Evolutionary conservation across 2,329 filamentous ascomycete genomes (phyloP).

Genomic region (Chrysoporthe puriensis): DNA sequence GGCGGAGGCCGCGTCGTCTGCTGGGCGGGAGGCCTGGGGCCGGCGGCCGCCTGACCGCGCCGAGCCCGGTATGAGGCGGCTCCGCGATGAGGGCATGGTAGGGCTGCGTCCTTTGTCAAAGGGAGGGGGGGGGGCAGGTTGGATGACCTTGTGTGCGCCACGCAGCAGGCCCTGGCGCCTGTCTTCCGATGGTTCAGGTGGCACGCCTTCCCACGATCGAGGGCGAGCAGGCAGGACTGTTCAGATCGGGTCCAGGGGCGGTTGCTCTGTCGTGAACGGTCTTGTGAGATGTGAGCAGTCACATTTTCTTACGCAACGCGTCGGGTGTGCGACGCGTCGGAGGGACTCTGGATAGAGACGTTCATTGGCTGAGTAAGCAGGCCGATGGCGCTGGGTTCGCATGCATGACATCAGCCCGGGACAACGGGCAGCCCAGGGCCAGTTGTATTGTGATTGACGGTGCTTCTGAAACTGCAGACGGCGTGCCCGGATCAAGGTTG

Average conservation of each 20-base stretch:
- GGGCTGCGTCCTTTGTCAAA: not conserved
- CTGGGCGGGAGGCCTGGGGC: conserved; percentile 3
- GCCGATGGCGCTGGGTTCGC: not conserved
- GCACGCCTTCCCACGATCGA: not conserved
- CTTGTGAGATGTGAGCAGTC: not conserved
- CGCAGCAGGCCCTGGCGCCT: not conserved
- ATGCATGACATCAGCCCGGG: conserved; percentile 2
- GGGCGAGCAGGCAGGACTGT: not conserved
- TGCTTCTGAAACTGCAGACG: not conserved
- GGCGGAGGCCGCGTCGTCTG: conserved; percentile 28
- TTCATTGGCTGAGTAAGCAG: not conserved
- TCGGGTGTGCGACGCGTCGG: not conserved
- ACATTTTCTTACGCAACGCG: not conserved
- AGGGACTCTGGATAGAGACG: not conserved
- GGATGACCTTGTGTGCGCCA: not conserved
- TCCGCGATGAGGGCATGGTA: conserved; percentile 12
- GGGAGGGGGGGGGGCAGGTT: not conserved
- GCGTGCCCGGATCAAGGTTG: not conserved
- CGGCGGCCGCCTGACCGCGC: conserved; percentile 33
- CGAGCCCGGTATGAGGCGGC: not conserved
- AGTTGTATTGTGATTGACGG: not conserved
- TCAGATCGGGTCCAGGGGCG: not conserved
- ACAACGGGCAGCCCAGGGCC: not conserved
- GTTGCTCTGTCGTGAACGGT: not conserved
- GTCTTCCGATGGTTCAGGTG: not conserved